phyloP scores from a whole-genome alignment of 2,329 filamentous ascomycete species.

The Sclerotinia borealis region DNA sequence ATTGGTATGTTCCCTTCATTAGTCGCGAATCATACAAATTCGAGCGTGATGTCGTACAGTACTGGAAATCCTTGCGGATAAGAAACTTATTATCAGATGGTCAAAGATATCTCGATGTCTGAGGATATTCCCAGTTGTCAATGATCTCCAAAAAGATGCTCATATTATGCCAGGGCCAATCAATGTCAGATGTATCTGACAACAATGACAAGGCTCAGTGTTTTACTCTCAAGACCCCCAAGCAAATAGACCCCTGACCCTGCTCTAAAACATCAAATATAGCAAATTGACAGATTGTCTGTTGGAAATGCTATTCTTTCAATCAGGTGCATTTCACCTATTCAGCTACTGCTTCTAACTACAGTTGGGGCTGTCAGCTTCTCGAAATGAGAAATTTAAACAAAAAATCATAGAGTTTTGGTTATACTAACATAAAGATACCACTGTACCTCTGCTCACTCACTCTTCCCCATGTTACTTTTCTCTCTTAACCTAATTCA shows the following conservation, averaged over 20 bases:
- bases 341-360: background rate
- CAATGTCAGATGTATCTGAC: background rate
- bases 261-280: background rate
- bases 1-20: background rate
- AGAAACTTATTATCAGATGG: background rate
- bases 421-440: background rate
- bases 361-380: constrained; percentile 1
- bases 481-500: background rate
- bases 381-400: background rate
- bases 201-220: background rate
- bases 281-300: background rate
- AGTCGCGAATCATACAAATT: background rate
- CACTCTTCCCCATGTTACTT: constrained; percentile 3
- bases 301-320: background rate
- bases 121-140: background rate
- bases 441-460: too few relatives aligned
- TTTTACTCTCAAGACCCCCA: background rate
- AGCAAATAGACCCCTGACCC: background rate
- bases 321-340: background rate
- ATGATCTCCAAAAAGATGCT: background rate
- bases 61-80: background rate
- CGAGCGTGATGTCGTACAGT: background rate
- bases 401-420: background rate
- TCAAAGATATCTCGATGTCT: background rate
- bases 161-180: background rate